Evolutionary conservation across 1,284 basidiomycete species (phyloP).

Genomic region (Termitomyces sp.): DNA sequence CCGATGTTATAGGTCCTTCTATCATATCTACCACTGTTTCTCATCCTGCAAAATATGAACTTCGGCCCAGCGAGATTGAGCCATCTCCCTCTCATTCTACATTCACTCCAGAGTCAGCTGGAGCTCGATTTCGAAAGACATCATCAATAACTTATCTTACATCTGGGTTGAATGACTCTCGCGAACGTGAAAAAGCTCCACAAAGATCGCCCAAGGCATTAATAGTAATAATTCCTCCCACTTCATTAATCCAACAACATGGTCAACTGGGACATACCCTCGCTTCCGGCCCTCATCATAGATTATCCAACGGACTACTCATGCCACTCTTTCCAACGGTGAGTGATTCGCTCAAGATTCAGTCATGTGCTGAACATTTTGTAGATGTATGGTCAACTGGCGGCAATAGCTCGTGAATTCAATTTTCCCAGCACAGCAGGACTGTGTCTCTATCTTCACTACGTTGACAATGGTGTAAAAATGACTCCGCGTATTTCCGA

Average conservation of each 20-base stretch:
- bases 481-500: slow-evolving; percentile 70
- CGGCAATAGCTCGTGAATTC: slow-evolving; percentile 74
- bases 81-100: slow-evolving; percentile 11
- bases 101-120: slow-evolving; percentile 25
- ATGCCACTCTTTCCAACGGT: slow-evolving; percentile 76
- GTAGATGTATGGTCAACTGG: slow-evolving; percentile 69
- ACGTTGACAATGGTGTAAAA: slow-evolving; percentile 49
- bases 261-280: slow-evolving; percentile 57
- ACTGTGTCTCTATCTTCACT: slow-evolving; percentile 67
- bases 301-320: slow-evolving; percentile 62
- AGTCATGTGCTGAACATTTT: neutral
- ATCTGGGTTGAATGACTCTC: slow-evolving; percentile 44
- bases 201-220: slow-evolving; percentile 52
- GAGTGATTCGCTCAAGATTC: slow-evolving; percentile 15
- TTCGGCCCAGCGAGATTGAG: slow-evolving; percentile 20
- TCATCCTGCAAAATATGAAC: slow-evolving; percentile 23
- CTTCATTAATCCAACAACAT: slow-evolving; percentile 53
- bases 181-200: slow-evolving; percentile 44
- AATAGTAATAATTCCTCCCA: slow-evolving; percentile 64
- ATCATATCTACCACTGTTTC: slow-evolving; percentile 18
- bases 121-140: slow-evolving; percentile 38
- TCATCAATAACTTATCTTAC: slow-evolving; percentile 56
- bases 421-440: slow-evolving; percentile 72
- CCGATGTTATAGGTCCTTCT: slow-evolving; percentile 28
- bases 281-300: slow-evolving; percentile 53